These are phyloP conservation scores for Rugosomyces carneus DNA, from an alignment of 1,284 basidiomycete genomes.

Conservation along the genomic window DNA sequence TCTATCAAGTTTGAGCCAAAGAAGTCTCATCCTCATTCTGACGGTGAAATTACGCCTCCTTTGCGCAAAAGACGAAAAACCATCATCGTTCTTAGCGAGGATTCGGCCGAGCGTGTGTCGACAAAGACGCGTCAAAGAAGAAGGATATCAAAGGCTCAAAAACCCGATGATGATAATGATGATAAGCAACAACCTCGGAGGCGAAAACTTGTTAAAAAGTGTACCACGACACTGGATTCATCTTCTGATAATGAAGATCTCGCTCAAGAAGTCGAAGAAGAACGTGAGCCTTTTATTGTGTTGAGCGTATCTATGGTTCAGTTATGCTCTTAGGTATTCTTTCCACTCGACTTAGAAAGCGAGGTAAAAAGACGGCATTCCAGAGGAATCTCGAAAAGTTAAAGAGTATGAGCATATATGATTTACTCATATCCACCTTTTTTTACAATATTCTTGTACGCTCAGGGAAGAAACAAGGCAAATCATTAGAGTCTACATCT, in stretches of 20 bases:
- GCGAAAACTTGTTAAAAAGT: conserved; percentile 43
- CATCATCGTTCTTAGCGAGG: conserved; percentile 13
- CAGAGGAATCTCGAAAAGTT: conserved; percentile 61
- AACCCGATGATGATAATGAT: conserved; percentile 26
- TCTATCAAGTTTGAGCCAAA: conserved; percentile 44
- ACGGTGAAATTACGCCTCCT: conserved; percentile 27
- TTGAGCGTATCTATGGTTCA: conserved; percentile 23
- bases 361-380: conserved; percentile 53
- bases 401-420: conserved; percentile 37
- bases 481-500: conserved; percentile 30
- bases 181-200: conserved; percentile 24
- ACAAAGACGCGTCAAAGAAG: conserved; percentile 16
- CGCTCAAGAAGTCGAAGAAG: conserved; percentile 53
- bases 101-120: conserved; percentile 2
- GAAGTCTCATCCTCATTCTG: conserved; percentile 1
- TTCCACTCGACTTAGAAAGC: conserved; percentile 28
- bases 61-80: conserved; percentile 22
- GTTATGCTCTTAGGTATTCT: conserved; percentile 52
- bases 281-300: conserved; percentile 26
- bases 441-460: background rate
- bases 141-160: conserved; percentile 17
- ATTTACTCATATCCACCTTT: background rate
- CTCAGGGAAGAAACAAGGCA: conserved; percentile 44
- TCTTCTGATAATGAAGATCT: conserved; percentile 46
- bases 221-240: conserved; percentile 31